phyloP scores from a whole-genome alignment of 2,329 filamentous ascomycete species.

The Nemania sp. region DNA sequence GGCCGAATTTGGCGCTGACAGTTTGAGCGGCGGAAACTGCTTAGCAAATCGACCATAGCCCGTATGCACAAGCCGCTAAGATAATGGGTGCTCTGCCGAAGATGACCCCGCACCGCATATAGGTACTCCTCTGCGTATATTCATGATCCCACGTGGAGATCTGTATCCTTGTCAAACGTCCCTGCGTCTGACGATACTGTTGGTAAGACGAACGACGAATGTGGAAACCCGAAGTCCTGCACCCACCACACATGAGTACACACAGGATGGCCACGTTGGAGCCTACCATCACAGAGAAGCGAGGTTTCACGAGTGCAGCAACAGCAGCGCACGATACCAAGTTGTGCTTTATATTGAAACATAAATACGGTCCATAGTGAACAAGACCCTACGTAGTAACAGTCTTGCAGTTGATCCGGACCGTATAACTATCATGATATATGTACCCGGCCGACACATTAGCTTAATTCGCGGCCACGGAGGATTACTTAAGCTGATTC shows the following conservation, averaged over 20 bases:
- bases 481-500: too few species aligned
- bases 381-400: too few species aligned
- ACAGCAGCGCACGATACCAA: conserved; percentile 14
- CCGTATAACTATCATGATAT: too few species aligned
- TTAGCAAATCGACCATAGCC: too few species aligned
- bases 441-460: too few species aligned
- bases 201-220: conserved; percentile 21
- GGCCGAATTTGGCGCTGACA: too few species aligned
- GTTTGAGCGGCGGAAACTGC: too few species aligned
- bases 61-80: background rate
- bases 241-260: background rate
- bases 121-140: background rate
- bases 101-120: conserved; percentile 12
- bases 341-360: conserved; percentile 13
- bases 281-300: conserved; percentile 17
- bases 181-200: conserved; percentile 12
- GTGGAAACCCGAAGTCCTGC: conserved; percentile 13
- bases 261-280: conserved; percentile 19
- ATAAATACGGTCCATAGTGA: conserved; percentile 12
- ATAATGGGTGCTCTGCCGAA: background rate
- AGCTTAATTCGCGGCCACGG: too few species aligned
- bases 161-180: conserved; percentile 5
- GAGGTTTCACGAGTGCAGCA: conserved; percentile 23
- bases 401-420: too few species aligned
- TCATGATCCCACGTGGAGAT: conserved; percentile 22